These are phyloP conservation scores for Silene coronaria DNA, from an alignment of 179 eudicot genomes.

Conservation along the genomic window DNA sequence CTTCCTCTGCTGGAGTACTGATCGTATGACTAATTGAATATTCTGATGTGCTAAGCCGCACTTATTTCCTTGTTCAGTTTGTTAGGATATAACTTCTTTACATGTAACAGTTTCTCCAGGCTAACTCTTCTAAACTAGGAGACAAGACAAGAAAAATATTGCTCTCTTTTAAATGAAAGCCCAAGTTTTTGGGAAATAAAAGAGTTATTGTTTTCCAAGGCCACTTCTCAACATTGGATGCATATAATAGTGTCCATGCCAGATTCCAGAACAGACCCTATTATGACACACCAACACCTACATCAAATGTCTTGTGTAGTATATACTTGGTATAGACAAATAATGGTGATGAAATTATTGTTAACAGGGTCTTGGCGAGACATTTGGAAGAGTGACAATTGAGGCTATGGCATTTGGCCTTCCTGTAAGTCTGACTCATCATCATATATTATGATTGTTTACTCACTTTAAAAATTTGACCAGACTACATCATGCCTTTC, in stretches of 20 bases:
- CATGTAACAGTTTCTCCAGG: background rate
- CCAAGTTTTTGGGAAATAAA: background rate
- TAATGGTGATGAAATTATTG: slow-evolving; percentile 13
- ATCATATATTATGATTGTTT: slow-evolving; percentile 3
- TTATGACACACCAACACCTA: background rate
- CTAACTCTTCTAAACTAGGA: slow-evolving; percentile 4
- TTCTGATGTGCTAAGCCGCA: too few species aligned
- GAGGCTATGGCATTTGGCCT: slow-evolving; percentile 99
- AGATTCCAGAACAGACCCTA: background rate
- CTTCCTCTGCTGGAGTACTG: background rate
- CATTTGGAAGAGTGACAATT: slow-evolving; percentile 96
- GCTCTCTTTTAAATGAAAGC: background rate
- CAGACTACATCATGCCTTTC: background rate
- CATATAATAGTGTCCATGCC: background rate
- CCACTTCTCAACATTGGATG: background rate
- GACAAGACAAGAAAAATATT: background rate
- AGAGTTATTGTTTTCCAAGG: background rate
- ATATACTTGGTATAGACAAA: slow-evolving; percentile 3
- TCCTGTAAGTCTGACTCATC: slow-evolving; percentile 51
- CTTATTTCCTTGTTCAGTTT: too few species aligned
- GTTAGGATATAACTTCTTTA: background rate
- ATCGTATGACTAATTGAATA: background rate
- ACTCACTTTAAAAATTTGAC: slow-evolving; percentile 1
- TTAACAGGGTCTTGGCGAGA: slow-evolving; percentile 91
- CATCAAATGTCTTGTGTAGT: background rate